These are phyloP conservation scores for Musa acuminata DNA, from an alignment of 176 grass and related monocot genomes.

Conservation along the genomic window DNA sequence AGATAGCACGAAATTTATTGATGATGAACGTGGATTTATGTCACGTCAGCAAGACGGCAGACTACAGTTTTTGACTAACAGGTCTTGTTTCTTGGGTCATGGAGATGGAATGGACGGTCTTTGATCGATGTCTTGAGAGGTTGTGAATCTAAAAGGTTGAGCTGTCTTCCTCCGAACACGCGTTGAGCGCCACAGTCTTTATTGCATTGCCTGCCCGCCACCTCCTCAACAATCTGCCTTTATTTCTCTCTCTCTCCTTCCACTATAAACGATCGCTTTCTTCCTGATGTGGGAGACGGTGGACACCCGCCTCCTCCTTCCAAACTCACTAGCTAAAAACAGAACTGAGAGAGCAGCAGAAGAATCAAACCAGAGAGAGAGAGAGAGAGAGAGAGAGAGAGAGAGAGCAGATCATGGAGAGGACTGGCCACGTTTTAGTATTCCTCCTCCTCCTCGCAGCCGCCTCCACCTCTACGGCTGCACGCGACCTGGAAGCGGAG, in stretches of 20 bases:
- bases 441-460: not conserved
- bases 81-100: too few relatives aligned
- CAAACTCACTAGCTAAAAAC: too few relatives aligned
- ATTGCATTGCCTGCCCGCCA: not conserved
- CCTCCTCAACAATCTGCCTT: not conserved
- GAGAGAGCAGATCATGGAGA: not conserved
- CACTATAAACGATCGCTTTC: not conserved
- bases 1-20: too few relatives aligned
- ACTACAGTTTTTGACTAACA: too few relatives aligned
- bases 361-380: not conserved
- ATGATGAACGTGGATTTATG: too few relatives aligned
- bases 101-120: too few relatives aligned
- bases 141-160: too few relatives aligned
- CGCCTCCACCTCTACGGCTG: not conserved
- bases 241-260: not conserved
- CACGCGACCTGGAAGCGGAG: not conserved
- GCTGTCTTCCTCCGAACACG: not conserved
- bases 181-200: not conserved
- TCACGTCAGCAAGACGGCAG: too few relatives aligned
- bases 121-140: too few relatives aligned
- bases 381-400: not conserved
- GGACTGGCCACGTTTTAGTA: not conserved
- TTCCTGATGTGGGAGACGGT: not conserved
- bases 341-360: too few relatives aligned
- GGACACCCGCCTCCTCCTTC: not conserved